Conservation (phyloP, 345 rosid species). For the Populus pruinosa region DNA sequence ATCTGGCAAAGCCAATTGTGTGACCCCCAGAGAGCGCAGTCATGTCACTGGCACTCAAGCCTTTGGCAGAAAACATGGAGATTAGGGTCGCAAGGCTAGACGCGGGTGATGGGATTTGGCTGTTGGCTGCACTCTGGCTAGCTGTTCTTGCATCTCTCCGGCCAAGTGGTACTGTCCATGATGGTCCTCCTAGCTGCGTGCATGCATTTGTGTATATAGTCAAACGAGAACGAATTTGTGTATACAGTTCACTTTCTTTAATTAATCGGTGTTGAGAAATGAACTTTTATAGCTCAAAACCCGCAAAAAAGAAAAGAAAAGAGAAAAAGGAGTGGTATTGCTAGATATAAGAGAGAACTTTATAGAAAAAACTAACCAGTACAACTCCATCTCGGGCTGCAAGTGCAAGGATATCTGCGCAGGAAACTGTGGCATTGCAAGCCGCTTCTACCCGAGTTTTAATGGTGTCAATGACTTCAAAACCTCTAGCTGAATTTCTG, state of each 20-base stretch:
- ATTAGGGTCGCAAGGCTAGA: constrained; percentile 35
- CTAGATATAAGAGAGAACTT: background rate
- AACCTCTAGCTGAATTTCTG: constrained; percentile 31
- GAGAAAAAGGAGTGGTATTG: too few species aligned
- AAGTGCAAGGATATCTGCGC: constrained; percentile 38
- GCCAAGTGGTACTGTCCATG: constrained; percentile 44
- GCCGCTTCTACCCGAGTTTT: constrained; percentile 34
- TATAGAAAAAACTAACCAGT: background rate
- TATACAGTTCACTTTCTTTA: too few species aligned
- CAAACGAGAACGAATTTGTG: too few species aligned
- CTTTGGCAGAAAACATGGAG: constrained; percentile 33
- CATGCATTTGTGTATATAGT: too few species aligned
- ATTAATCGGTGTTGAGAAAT: too few species aligned
- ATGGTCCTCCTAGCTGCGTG: constrained; percentile 36
- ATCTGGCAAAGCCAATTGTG: constrained; percentile 4
- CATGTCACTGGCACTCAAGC: constrained; percentile 40
- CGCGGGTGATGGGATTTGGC: constrained; percentile 37
- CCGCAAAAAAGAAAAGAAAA: too few species aligned
- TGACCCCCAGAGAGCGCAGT: constrained; percentile 32
- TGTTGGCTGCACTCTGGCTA: constrained; percentile 37
- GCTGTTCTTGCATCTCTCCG: constrained; percentile 53
- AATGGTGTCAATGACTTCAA: constrained; percentile 33
- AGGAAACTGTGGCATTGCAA: constrained; percentile 33
- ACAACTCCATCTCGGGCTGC: constrained; percentile 33
- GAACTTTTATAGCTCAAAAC: too few species aligned